Percentiles rank a stretch among this genome's conserved stretches.
These are phyloP conservation scores for Mortierella sp. DNA, from an alignment of 371 early-diverging fungal genomes.

Conservation along the genomic window DNA sequence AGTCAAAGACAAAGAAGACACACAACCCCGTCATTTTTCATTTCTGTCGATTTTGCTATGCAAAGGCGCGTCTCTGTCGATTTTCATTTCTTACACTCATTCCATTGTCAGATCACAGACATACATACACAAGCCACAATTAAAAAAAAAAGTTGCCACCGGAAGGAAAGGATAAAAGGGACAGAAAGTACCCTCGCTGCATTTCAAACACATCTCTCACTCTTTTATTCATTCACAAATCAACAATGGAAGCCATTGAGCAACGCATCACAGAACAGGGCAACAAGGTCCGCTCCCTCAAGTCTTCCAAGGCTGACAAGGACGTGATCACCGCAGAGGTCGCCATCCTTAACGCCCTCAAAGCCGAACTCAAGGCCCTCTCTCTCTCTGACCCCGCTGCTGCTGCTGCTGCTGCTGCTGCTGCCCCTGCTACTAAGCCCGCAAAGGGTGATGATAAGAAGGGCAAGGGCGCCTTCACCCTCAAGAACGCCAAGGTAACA, in stretches of 20 bases:
- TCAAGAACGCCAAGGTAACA: conserved; percentile 83
- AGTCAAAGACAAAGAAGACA: background rate
- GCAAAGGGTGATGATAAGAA: conserved; percentile 47
- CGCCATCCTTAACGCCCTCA: conserved; percentile 68
- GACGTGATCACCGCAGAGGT: conserved; percentile 70
- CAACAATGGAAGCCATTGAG: conserved; percentile 61
- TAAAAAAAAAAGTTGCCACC: background rate
- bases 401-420: conserved; percentile 14
- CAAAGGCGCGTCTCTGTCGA: background rate
- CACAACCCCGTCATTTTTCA: background rate
- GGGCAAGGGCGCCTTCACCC: conserved; percentile 62
- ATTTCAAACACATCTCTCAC: background rate
- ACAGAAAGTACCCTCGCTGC: background rate
- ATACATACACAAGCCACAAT: background rate
- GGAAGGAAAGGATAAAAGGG: background rate
- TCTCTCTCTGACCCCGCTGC: conserved; percentile 45
- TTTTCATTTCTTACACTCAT: background rate
- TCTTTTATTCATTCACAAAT: background rate
- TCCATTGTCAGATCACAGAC: background rate
- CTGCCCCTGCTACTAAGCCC: conserved; percentile 31
- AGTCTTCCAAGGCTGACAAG: conserved; percentile 71
- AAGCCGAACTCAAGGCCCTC: conserved; percentile 69
- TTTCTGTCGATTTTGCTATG: background rate
- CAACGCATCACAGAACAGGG: conserved; percentile 74
- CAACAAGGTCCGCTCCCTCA: conserved; percentile 73